Percentiles rank a stretch among this genome's conserved stretches.
These are phyloP conservation scores for Pythium pectinolyticum DNA, from an alignment of 352 stramenopile genomes.

Conservation along the genomic window DNA sequence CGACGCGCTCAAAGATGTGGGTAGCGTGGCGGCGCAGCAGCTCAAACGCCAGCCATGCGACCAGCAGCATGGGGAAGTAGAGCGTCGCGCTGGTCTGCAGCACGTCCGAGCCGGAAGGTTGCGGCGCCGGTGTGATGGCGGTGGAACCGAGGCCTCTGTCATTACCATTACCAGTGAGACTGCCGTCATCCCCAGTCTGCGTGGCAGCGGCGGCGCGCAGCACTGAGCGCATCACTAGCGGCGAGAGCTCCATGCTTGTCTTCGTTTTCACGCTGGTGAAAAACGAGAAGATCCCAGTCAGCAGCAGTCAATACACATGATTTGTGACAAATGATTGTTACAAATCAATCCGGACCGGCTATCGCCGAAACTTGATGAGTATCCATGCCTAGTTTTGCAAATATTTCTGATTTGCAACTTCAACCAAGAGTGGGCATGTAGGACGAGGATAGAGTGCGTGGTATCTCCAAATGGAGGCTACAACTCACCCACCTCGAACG, in stretches of 20 bases:
- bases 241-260: slow-evolving; percentile 9
- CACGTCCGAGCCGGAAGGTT: slow-evolving; percentile 34
- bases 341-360: too few species aligned
- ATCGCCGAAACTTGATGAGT: too few species aligned
- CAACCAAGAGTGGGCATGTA: too few species aligned
- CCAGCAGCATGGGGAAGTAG: slow-evolving; percentile 63
- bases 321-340: slow-evolving; percentile 12
- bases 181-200: slow-evolving; percentile 2
- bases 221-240: slow-evolving; percentile 16
- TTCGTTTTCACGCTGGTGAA: too few species aligned
- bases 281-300: too few species aligned
- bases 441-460: too few species aligned
- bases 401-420: too few species aligned
- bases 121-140: slow-evolving; percentile 1
- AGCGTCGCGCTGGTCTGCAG: slow-evolving; percentile 58
- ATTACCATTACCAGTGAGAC: background rate
- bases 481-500: too few species aligned
- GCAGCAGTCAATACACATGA: too few species aligned
- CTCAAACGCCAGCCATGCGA: slow-evolving; percentile 62
- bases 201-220: slow-evolving; percentile 17
- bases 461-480: too few species aligned
- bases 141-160: background rate
- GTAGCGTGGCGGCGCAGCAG: slow-evolving; percentile 44
- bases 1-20: slow-evolving; percentile 50
- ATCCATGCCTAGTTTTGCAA: too few species aligned